Conservation (phyloP, 495 filamentous ascomycete species). For the Platismatia glauca region DNA sequence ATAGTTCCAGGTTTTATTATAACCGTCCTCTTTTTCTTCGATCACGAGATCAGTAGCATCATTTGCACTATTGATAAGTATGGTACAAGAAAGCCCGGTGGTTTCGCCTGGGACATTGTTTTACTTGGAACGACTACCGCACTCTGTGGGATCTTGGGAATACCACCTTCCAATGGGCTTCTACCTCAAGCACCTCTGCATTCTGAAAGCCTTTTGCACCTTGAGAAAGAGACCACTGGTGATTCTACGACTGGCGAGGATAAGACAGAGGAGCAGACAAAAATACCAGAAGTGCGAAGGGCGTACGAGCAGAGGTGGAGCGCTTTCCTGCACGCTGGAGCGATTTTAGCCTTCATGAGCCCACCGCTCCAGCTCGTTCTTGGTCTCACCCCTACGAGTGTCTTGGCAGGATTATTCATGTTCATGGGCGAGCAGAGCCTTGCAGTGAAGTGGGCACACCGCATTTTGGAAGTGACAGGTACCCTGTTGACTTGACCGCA, state of each 20-base stretch:
- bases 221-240: conserved; percentile 35
- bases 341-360: conserved; percentile 52
- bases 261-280: conserved; percentile 30
- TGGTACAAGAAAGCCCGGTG: conserved; percentile 55
- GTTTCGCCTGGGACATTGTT: conserved; percentile 62
- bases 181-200: conserved; percentile 63
- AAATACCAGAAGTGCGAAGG: conserved; percentile 35
- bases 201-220: conserved; percentile 56
- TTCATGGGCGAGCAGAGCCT: conserved; percentile 69
- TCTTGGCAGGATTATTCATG: conserved; percentile 59
- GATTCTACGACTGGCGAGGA: conserved; percentile 4
- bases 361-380: conserved; percentile 63
- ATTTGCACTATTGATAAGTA: conserved; percentile 63
- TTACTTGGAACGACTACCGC: conserved; percentile 61
- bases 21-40: conserved; percentile 64
- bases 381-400: conserved; percentile 59
- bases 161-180: conserved; percentile 61
- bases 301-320: conserved; percentile 67
- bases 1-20: conserved; percentile 59
- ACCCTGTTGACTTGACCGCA: conserved; percentile 21
- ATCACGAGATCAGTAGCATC: conserved; percentile 68
- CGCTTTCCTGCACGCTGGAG: conserved; percentile 51
- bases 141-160: conserved; percentile 59
- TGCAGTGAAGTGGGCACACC: conserved; percentile 45
- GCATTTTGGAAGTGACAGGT: not conserved